A percentile compares a stretch with the other conserved stretches of the same genome.
These are phyloP conservation scores for Aphanomyces astaci DNA, from an alignment of 352 stramenopile genomes.

Conservation along the genomic window DNA sequence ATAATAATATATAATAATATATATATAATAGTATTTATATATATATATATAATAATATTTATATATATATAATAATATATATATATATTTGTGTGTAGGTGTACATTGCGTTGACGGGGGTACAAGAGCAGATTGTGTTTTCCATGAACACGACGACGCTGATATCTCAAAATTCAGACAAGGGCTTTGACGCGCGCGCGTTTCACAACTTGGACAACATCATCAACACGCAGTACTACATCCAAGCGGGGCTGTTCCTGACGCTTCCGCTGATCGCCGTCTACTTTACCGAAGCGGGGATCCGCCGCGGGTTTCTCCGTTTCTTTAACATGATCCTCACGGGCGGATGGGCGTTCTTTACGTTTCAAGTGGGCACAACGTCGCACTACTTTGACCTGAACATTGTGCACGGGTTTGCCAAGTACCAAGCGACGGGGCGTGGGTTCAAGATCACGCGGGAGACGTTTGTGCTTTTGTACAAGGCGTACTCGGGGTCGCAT, in stretches of 20 bases:
- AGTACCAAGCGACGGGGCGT: constrained; percentile 72
- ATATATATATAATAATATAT: constrained; percentile 2
- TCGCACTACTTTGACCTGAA: constrained; percentile 83
- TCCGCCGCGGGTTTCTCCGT: constrained; percentile 49
- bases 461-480: constrained; percentile 69
- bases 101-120: constrained; percentile 56
- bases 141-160: constrained; percentile 56
- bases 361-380: constrained; percentile 75
- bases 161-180: constrained; percentile 43
- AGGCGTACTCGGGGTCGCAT: constrained; percentile 59
- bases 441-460: constrained; percentile 79
- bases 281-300: constrained; percentile 65
- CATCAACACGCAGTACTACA: constrained; percentile 77
- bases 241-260: constrained; percentile 63
- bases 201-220: constrained; percentile 55
- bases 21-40: no score
- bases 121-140: constrained; percentile 58
- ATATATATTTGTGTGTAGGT: constrained; percentile 28
- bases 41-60: no score
- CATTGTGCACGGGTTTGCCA: constrained; percentile 57
- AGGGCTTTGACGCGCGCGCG: constrained; percentile 51
- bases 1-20: no score
- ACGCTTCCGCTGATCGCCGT: constrained; percentile 66
- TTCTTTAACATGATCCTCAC: constrained; percentile 76
- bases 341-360: constrained; percentile 58